Evolutionary conservation across 2,329 filamentous ascomycete genomes (phyloP).

Genomic region (Ophiostoma novo-ulmi): DNA sequence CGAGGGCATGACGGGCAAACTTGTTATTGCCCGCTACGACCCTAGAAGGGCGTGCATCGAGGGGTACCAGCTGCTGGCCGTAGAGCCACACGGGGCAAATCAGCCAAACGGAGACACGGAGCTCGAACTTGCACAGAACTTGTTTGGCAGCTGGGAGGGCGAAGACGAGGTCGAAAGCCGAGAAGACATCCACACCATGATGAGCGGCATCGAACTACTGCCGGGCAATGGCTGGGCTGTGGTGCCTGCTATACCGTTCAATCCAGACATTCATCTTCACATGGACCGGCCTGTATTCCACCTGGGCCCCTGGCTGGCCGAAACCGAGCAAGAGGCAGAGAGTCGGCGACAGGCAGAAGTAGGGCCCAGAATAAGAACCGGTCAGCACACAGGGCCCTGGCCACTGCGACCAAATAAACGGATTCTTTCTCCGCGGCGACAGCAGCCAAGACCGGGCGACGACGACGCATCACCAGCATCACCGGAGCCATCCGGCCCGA

Average conservation of each 20-base stretch:
- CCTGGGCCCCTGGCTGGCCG: slow-evolving; percentile 37
- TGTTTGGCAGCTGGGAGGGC: slow-evolving; percentile 31
- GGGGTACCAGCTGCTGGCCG: slow-evolving; percentile 69
- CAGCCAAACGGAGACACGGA: no score
- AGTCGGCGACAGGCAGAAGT: neutral
- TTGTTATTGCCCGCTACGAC: slow-evolving; percentile 75
- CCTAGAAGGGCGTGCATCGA: slow-evolving; percentile 69
- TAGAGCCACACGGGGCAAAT: slow-evolving; percentile 41
- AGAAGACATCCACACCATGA: neutral
- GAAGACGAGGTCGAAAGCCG: slow-evolving; percentile 31
- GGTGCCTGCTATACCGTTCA: slow-evolving; percentile 67
- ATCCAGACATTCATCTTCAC: slow-evolving; percentile 65
- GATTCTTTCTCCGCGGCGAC: no score
- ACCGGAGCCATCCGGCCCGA: neutral
- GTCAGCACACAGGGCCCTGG: neutral
- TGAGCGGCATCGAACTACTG: neutral
- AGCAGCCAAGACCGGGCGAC: neutral
- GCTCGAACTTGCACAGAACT: neutral
- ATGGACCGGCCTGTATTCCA: slow-evolving; percentile 67
- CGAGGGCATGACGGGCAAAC: slow-evolving; percentile 63
- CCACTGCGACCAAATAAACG: neutral
- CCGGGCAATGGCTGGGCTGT: neutral
- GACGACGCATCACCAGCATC: neutral
- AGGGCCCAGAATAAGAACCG: neutral
- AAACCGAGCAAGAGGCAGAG: neutral